Base-by-base conservation (phyloP, 148 eudicot genomes). In the Chenopodium quinoa region DNA sequence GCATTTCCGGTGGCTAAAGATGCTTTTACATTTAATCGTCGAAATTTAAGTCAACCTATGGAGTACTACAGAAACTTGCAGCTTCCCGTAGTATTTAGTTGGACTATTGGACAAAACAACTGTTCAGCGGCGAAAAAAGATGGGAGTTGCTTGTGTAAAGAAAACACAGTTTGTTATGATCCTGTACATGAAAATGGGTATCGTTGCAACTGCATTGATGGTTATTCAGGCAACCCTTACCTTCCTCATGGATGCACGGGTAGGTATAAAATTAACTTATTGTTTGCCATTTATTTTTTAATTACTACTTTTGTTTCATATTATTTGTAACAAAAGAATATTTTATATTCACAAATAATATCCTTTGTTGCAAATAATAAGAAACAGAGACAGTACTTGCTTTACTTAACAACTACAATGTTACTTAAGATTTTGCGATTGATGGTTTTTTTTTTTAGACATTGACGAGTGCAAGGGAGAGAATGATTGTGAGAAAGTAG, bases 1-100 rank as follows among this genome's bases (percentile, higher is more conserved):
- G 86, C 86, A 2, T 84, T 71, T 34, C 77, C 75, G 27, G 83
- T 80, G 25, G 83, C 77, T 0, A 76, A 8, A 13, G 80, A 69
- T 25, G 19, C 77, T 0, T 62, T 60, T 17, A 71, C 4, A 22
- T 79, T 56, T 19, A 2, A 25, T 7, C 73, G 25, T 19, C 0
- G 23, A 44, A 74, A 73, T 64, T 73, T 80, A 78, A 80, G 63
- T 4, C 32, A 31, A 31, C 2, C 32, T 31, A 31, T 31, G 32
- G 32, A 31, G 32, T 31, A 31, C 32, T 31, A 31, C 32, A 31
- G 4, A 1, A 3, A 7, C 9, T 37, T 46, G 11, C 32, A 8
- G 67, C 32, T 80, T 48, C 86, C 86, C 1, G 60, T 76, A 0
- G 78, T 80, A 0, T 76, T 47, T 13, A 74, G 80, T 71, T 83